Conservation (phyloP, 306 rosid genomes). For the Malus orientalis region DNA sequence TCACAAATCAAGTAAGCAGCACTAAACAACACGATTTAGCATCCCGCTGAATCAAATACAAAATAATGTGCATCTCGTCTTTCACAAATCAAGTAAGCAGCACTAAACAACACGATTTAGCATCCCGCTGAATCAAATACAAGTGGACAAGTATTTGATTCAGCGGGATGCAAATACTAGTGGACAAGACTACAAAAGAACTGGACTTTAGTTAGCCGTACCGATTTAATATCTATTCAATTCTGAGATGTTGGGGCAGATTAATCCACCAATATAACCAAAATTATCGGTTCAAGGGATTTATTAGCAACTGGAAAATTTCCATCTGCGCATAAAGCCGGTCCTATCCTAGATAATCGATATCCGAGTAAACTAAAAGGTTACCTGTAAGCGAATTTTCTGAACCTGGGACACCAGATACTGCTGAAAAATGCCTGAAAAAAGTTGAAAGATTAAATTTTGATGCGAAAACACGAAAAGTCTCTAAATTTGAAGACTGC, state of each 20-base stretch:
- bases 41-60: not conserved
- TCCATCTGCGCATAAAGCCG: not conserved
- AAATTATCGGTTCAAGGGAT: not conserved
- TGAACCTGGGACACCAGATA: slow-evolving; percentile 95
- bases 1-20: not conserved
- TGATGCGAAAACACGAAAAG: not conserved
- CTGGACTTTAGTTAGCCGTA: not conserved
- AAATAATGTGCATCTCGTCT: not conserved
- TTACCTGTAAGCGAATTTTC: slow-evolving; percentile 91
- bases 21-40: not conserved
- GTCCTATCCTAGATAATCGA: not conserved
- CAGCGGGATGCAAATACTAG: not conserved
- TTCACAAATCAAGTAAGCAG: not conserved
- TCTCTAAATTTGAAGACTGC: not conserved
- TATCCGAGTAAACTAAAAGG: not conserved
- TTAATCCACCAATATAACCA: not conserved
- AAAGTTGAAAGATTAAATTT: slow-evolving; percentile 6
- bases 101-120: not conserved
- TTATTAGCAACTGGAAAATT: not conserved
- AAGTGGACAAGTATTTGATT: not conserved
- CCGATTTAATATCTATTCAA: not conserved
- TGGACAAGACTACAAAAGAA: not conserved
- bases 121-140: not conserved
- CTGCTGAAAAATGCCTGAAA: slow-evolving; percentile 88
- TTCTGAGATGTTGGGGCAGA: not conserved